These are phyloP conservation scores for Vigna trinervia DNA, from an alignment of 306 rosid genomes.

Conservation along the genomic window DNA sequence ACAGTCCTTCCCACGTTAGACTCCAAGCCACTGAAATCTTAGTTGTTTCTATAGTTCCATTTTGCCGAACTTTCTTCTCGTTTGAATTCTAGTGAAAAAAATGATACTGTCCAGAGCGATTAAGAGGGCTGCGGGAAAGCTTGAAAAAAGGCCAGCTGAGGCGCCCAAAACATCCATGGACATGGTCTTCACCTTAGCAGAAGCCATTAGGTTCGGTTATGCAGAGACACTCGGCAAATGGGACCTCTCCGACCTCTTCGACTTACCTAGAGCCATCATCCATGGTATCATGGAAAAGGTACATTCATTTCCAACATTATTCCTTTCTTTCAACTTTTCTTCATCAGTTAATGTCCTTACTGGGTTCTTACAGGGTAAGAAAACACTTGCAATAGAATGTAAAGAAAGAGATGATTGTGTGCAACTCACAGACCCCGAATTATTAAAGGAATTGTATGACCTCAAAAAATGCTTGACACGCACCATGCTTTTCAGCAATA, in stretches of 20 bases:
- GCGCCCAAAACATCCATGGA: background rate
- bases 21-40: background rate
- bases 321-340: background rate
- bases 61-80: background rate
- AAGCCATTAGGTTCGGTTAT: background rate
- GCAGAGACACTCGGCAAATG: background rate
- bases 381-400: background rate
- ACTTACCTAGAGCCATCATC: background rate
- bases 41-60: background rate
- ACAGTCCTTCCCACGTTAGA: background rate
- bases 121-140: background rate
- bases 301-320: background rate
- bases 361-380: background rate
- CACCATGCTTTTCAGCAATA: background rate
- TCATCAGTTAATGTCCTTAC: background rate
- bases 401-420: background rate
- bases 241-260: background rate
- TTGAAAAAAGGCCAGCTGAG: background rate
- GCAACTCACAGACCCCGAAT: background rate
- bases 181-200: background rate
- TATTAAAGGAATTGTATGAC: background rate
- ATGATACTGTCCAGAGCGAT: background rate
- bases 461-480: background rate
- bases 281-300: background rate
- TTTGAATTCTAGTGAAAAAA: background rate